phyloP scores from a whole-genome alignment of 768 basidiomycete species.

The Calocybe gangraenosa region DNA sequence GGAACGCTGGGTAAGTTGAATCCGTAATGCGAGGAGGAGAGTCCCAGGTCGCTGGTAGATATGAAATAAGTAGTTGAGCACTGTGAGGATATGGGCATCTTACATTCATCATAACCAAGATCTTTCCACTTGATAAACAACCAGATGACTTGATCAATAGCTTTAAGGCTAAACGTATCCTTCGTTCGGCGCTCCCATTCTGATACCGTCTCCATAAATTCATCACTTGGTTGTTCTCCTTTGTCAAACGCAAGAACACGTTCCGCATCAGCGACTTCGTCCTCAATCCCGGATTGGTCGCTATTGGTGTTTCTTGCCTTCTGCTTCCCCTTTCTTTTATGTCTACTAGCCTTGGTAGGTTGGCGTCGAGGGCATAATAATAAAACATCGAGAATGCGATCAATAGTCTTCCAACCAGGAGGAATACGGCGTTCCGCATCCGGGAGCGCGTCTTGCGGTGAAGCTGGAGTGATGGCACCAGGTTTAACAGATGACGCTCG shows the following conservation, averaged over 20 bases:
- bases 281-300: conserved; percentile 24
- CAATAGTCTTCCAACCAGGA: conserved; percentile 80
- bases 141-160: conserved; percentile 68
- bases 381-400: conserved; percentile 82
- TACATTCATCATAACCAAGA: conserved; percentile 89
- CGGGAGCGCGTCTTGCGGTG: conserved; percentile 39
- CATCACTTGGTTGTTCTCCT: conserved; percentile 61
- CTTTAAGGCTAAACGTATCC: conserved; percentile 36
- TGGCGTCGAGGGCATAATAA: conserved; percentile 47
- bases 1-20: conserved; percentile 57
- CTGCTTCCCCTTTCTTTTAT: conserved; percentile 21
- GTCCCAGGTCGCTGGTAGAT: conserved; percentile 80
- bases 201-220: conserved; percentile 54
- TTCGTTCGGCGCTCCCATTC: conserved; percentile 53
- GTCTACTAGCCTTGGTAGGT: conserved; percentile 20
- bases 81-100: not conserved
- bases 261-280: conserved; percentile 28
- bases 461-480: conserved; percentile 20
- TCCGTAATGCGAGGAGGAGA: conserved; percentile 68
- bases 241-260: conserved; percentile 41
- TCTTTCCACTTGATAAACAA: conserved; percentile 92
- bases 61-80: conserved; percentile 2
- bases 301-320: conserved; percentile 17
- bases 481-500: conserved; percentile 30
- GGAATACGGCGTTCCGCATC: conserved; percentile 79